Base-by-base conservation (phyloP, 805 yeast genomes). In the Candida sanyiensis region DNA sequence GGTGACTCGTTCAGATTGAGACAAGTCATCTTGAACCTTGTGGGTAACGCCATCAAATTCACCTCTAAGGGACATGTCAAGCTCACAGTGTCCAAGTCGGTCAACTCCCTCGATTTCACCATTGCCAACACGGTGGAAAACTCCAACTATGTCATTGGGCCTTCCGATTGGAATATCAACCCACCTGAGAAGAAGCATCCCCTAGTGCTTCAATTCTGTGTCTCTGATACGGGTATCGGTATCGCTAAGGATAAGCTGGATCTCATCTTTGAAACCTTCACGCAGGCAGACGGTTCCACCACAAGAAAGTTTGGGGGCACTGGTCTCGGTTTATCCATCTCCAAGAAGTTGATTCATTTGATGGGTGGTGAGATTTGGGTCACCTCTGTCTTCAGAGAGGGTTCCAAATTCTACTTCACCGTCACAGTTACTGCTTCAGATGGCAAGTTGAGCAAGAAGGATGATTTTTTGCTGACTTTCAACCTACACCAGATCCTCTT, bases 311-410 rank as follows among this genome's bases (percentile, higher is more conserved):
- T 86, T 58, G 96, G 95, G 52, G 96, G 96, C 54, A 87, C 95
- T 3, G 96, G 96, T 47, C 69, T 86, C 33, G 96, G 96, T 13
- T 69, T 86, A 40, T 83, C 94, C 3, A 86, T 86, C 58, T 87
- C 95, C 8, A 85, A 84, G 59, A 87, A 85, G 52, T 70, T 86
- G 50, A 86, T 87, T 54, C 89, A 84, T 53, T 70, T 86, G 47
- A 86, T 87, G 95, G 95, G 95, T 30, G 96, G 95, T 57, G 90
- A 83, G 47, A 85, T 86, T 45, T 85, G 95, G 95, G 95, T 87
- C 20, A 75, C 84, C 17, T 83, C 94, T 1, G 72, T 71, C 44
- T 83, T 78, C 54, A 93, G 90, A 19, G 68, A 73, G 51, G 96
- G 96, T 2, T 83, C 94, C 3, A 80, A 82, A 52, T 86, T 86